These are phyloP conservation scores for Solanum medicagineum DNA, from an alignment of 257 asterid genomes.

Conservation along the genomic window DNA sequence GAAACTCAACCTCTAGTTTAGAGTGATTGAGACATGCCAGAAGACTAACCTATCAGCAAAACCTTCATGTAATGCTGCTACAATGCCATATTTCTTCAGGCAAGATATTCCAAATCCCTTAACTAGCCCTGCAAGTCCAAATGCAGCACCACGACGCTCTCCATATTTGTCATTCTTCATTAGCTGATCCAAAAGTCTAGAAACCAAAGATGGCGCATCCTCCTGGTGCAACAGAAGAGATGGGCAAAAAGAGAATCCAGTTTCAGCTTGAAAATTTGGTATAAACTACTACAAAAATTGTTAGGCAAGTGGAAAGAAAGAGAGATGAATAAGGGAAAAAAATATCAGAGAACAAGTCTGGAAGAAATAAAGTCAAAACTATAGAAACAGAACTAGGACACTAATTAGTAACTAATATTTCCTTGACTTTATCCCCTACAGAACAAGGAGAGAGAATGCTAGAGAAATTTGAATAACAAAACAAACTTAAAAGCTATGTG, in stretches of 20 bases:
- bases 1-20: neutral
- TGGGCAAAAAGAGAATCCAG: neutral
- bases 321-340: neutral
- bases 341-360: neutral
- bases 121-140: constrained; percentile 93
- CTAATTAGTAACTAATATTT: neutral
- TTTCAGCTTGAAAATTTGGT: neutral
- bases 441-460: neutral
- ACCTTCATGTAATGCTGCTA: constrained; percentile 53
- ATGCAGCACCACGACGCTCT: constrained; percentile 99
- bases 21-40: neutral
- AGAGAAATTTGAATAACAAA: neutral
- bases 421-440: neutral
- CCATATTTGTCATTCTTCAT: constrained; percentile 97
- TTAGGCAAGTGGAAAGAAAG: neutral
- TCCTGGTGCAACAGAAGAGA: constrained; percentile 36
- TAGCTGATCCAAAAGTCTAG: constrained; percentile 68
- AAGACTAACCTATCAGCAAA: constrained; percentile 64
- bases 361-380: neutral
- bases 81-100: constrained; percentile 74
- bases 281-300: neutral
- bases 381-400: neutral
- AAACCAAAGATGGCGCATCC: constrained; percentile 74
- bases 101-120: constrained; percentile 83
- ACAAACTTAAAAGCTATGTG: neutral